phyloP scores from a whole-genome alignment of 2,329 filamentous ascomycete species.

The Paramyrothecium sp. region DNA sequence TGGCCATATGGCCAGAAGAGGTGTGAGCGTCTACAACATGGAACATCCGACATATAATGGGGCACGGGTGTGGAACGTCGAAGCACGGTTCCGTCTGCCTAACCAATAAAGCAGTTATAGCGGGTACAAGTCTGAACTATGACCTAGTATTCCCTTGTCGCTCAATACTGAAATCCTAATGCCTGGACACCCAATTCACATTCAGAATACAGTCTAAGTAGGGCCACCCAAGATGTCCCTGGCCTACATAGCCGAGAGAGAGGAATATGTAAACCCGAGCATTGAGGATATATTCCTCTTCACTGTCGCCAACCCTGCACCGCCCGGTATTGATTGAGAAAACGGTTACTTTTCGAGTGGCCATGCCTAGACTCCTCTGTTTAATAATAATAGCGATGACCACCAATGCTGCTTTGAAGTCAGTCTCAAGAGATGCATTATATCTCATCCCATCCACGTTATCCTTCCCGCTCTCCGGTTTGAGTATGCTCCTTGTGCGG shows the following conservation, averaged over 20 bases:
- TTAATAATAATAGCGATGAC: neutral
- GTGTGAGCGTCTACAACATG: too few species aligned
- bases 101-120: too few species aligned
- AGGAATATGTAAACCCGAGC: neutral
- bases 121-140: too few species aligned
- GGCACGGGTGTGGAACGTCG: too few species aligned
- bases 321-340: neutral
- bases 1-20: too few species aligned
- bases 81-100: too few species aligned
- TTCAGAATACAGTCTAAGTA: slow-evolving; percentile 29
- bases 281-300: neutral
- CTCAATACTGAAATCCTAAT: neutral
- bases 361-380: neutral
- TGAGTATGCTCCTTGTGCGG: too few species aligned
- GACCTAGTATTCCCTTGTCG: too few species aligned
- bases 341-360: neutral
- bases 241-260: slow-evolving; percentile 3
- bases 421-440: neutral
- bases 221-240: slow-evolving; percentile 16
- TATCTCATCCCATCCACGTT: neutral
- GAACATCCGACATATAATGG: too few species aligned
- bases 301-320: neutral
- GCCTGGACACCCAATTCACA: slow-evolving; percentile 17
- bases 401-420: neutral
- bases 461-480: too few species aligned